These are phyloP conservation scores for Salix koriyanagi DNA, from an alignment of 345 rosid species.

Conservation along the genomic window DNA sequence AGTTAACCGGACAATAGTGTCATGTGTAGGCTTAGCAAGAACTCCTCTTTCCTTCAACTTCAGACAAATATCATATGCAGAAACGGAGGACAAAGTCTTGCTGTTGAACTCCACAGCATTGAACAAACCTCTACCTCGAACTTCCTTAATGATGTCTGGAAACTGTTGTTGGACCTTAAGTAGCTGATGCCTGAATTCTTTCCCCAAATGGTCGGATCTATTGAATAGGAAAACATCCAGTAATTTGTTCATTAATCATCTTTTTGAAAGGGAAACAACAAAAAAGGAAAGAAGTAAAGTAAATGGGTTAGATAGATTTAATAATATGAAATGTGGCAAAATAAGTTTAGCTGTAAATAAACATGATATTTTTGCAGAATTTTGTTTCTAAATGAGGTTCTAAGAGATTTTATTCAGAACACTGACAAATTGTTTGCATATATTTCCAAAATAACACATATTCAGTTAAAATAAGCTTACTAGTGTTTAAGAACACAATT, in stretches of 20 bases:
- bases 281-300: background rate
- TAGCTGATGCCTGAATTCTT: slow-evolving; percentile 57
- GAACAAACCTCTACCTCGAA: slow-evolving; percentile 90
- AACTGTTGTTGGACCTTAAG: slow-evolving; percentile 53
- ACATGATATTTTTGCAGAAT: too few species aligned
- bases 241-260: background rate
- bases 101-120: slow-evolving; percentile 77
- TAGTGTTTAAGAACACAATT: too few species aligned
- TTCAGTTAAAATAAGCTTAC: too few species aligned
- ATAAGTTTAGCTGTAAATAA: too few species aligned
- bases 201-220: slow-evolving; percentile 65
- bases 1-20: slow-evolving; percentile 81
- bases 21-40: slow-evolving; percentile 92
- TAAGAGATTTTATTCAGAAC: too few species aligned
- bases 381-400: too few species aligned
- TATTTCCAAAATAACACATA: too few species aligned
- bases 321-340: too few species aligned
- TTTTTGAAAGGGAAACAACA: background rate
- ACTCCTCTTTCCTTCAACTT: slow-evolving; percentile 88
- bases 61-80: slow-evolving; percentile 87
- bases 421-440: too few species aligned
- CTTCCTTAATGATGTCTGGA: slow-evolving; percentile 71
- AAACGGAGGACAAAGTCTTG: slow-evolving; percentile 52
- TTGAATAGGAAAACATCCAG: slow-evolving; percentile 8
- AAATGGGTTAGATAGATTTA: background rate